phyloP scores from a whole-genome alignment of 805 yeast genomes.

The Zygoascus flipseniorum region DNA sequence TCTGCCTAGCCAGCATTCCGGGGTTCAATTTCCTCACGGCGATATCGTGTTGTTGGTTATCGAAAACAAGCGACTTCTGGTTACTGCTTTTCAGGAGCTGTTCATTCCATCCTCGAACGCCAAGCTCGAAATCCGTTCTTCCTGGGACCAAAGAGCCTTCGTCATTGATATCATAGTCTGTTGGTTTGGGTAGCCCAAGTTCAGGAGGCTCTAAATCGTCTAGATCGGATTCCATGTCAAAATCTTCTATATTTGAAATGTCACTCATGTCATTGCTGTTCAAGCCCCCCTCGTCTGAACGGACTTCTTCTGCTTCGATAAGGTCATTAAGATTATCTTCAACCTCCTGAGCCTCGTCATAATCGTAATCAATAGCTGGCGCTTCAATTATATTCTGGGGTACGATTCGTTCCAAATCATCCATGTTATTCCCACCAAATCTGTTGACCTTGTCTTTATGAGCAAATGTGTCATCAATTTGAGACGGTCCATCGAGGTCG shows the following conservation, averaged over 20 bases:
- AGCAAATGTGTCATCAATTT: not conserved
- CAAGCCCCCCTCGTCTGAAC: not conserved
- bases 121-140: not conserved
- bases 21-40: not conserved
- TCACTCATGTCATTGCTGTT: not conserved
- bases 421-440: not conserved
- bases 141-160: not conserved
- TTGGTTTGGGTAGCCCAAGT: not conserved
- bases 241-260: not conserved
- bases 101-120: not conserved
- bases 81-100: not conserved
- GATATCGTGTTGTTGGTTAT: not conserved
- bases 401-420: not conserved
- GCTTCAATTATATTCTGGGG: not conserved
- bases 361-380: not conserved
- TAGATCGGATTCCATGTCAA: not conserved
- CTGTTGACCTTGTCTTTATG: not conserved
- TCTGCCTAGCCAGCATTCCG: not conserved
- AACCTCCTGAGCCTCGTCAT: not conserved
- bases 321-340: not conserved
- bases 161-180: not conserved
- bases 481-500: not conserved
- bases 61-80: not conserved
- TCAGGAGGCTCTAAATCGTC: not conserved
- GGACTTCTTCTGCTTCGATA: not conserved